phyloP scores from a whole-genome alignment of 2,329 filamentous ascomycete genomes.

The Passalora sequoiae region DNA sequence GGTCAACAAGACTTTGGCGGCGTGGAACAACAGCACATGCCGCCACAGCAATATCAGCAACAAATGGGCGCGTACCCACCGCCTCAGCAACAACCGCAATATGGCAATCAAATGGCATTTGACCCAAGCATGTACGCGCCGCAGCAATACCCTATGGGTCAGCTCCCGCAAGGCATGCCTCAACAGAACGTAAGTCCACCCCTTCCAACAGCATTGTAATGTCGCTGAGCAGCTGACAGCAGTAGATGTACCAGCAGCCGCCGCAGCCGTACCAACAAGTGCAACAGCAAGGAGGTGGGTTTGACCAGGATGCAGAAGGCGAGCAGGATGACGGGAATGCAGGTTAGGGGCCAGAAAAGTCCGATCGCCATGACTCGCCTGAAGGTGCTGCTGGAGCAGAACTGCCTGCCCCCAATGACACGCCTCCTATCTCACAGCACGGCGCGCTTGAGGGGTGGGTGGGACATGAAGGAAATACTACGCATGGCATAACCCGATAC shows the following conservation, averaged over 20 bases:
- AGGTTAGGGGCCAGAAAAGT: slow-evolving; percentile 16
- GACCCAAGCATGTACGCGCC: slow-evolving; percentile 69
- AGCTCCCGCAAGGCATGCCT: slow-evolving; percentile 30
- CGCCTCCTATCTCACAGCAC: background rate
- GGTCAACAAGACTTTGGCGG: slow-evolving; percentile 30
- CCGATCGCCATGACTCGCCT: background rate
- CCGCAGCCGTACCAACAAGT: slow-evolving; percentile 34
- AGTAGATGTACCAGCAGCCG: slow-evolving; percentile 23
- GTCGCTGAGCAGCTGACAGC: slow-evolving; percentile 19
- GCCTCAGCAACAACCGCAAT: slow-evolving; percentile 71
- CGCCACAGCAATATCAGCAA: slow-evolving; percentile 59
- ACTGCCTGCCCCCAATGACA: background rate
- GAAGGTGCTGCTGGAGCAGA: too few relatives aligned
- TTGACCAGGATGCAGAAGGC: slow-evolving; percentile 42
- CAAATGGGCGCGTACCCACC: slow-evolving; percentile 78
- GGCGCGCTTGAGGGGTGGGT: too few relatives aligned
- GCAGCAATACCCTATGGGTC: slow-evolving; percentile 29
- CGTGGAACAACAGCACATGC: slow-evolving; percentile 32
- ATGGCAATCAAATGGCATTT: slow-evolving; percentile 74
- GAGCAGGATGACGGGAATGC: slow-evolving; percentile 38
- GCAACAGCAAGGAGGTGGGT: slow-evolving; percentile 35
- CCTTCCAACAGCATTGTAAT: slow-evolving; percentile 1
- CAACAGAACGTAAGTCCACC: slow-evolving; percentile 23
- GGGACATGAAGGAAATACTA: too few relatives aligned
- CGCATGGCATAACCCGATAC: too few relatives aligned